These are phyloP conservation scores for Aschersonia sp. DNA, from an alignment of 2,329 filamentous ascomycete species.

Conservation along the genomic window DNA sequence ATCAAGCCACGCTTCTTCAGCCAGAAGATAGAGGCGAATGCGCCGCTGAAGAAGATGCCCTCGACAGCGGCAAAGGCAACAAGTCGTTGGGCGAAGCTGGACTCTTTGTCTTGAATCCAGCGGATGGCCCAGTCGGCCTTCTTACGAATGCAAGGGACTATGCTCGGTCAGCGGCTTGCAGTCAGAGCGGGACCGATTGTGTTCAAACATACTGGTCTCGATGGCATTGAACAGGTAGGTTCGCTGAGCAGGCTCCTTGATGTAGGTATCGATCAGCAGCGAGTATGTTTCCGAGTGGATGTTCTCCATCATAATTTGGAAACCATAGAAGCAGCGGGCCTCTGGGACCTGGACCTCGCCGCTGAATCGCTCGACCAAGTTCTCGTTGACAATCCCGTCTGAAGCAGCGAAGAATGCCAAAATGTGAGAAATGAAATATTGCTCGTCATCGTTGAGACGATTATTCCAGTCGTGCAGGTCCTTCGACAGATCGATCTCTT, in stretches of 20 bases:
- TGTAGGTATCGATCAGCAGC: constrained; percentile 96
- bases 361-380: constrained; percentile 95
- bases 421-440: constrained; percentile 96
- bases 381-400: constrained; percentile 99
- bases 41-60: constrained; percentile 99
- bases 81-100: constrained; percentile 87
- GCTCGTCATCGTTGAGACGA: constrained; percentile 89
- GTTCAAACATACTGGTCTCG: constrained; percentile 64
- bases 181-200: background rate
- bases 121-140: constrained; percentile 96
- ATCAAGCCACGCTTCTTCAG: constrained; percentile 99
- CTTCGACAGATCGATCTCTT: constrained; percentile 98
- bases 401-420: constrained; percentile 98
- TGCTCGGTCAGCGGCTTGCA: constrained; percentile 4
- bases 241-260: constrained; percentile 92
- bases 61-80: constrained; percentile 96
- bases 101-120: constrained; percentile 90
- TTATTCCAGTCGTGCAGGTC: constrained; percentile 99
- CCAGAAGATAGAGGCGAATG: constrained; percentile 99
- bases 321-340: constrained; percentile 98
- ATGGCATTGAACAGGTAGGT: constrained; percentile 96
- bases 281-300: constrained; percentile 99
- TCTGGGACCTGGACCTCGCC: constrained; percentile 94
- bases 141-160: constrained; percentile 90
- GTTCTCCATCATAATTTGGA: constrained; percentile 99